Evolutionary conservation across 2,329 filamentous ascomycete genomes (phyloP).

Genomic region (Chaetomium sp.): DNA sequence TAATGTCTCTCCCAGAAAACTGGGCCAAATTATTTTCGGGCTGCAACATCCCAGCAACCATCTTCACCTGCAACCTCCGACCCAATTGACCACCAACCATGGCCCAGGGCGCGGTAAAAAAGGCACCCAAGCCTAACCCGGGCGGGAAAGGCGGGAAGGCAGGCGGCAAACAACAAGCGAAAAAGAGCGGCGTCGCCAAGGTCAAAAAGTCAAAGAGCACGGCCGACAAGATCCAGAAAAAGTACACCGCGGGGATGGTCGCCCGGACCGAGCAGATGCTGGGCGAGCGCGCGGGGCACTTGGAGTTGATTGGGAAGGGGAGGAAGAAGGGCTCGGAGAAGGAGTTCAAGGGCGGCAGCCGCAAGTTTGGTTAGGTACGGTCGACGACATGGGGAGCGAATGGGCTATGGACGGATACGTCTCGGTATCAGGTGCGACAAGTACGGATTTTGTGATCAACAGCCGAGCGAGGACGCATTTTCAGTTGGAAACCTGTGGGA

Average conservation of each 20-base stretch:
- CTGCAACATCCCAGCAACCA: background rate
- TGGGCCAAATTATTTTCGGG: constrained; percentile 4
- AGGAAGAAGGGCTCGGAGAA: constrained; percentile 38
- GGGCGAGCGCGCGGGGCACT: constrained; percentile 52
- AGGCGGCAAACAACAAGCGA: constrained; percentile 20
- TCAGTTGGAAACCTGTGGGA: background rate
- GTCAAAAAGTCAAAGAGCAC: constrained; percentile 38
- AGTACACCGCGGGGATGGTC: constrained; percentile 49
- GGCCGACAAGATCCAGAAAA: constrained; percentile 48
- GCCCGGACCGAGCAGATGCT: constrained; percentile 51
- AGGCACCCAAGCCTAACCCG: constrained; percentile 35
- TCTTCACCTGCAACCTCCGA: background rate
- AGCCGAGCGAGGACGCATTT: too few relatives aligned
- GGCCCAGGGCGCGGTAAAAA: constrained; percentile 51
- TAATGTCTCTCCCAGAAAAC: background rate
- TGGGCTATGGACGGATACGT: background rate
- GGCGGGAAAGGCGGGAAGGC: constrained; percentile 32
- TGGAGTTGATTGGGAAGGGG: constrained; percentile 53
- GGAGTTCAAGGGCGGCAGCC: constrained; percentile 40
- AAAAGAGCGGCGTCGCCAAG: constrained; percentile 42
- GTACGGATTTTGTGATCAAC: too few relatives aligned
- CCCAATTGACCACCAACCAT: constrained; percentile 29
- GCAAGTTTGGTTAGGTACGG: constrained; percentile 47
- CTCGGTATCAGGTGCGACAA: too few relatives aligned
- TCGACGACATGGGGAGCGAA: background rate